A percentile compares a stretch with the other conserved stretches of the same genome.
Conservation (phyloP, 345 rosid species). For the Sapria himalayana region DNA sequence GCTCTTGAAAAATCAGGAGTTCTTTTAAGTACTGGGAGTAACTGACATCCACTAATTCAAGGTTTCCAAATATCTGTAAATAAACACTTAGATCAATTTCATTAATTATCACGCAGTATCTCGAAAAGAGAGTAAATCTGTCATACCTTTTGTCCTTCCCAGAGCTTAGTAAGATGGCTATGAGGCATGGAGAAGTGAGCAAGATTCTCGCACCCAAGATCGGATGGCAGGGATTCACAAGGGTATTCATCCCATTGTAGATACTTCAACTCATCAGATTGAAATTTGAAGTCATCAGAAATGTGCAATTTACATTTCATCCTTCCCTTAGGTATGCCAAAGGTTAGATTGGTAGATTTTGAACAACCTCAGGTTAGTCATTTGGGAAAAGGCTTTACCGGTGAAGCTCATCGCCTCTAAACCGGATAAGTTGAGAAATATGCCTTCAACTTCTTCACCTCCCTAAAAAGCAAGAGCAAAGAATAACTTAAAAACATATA, state of each 20-base stretch:
- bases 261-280: no score
- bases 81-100: not conserved
- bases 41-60: slow-evolving; percentile 9
- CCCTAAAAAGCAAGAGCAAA: no score
- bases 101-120: not conserved
- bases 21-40: slow-evolving; percentile 3
- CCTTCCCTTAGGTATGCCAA: no score
- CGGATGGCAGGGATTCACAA: not conserved
- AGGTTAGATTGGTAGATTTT: no score
- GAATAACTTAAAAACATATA: no score
- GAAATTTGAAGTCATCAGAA: no score
- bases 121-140: not conserved
- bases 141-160: not conserved
- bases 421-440: no score
- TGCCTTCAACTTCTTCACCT: no score
- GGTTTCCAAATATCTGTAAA: slow-evolving; percentile 5
- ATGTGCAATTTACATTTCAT: no score
- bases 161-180: not conserved
- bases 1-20: slow-evolving; percentile 9
- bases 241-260: slow-evolving; percentile 7
- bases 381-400: no score
- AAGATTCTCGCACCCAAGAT: not conserved
- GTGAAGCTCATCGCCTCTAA: no score
- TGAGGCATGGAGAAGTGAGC: not conserved
- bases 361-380: no score